Conservation (phyloP, 371 early-diverging fungal species). For the Mortierella sp. region DNA sequence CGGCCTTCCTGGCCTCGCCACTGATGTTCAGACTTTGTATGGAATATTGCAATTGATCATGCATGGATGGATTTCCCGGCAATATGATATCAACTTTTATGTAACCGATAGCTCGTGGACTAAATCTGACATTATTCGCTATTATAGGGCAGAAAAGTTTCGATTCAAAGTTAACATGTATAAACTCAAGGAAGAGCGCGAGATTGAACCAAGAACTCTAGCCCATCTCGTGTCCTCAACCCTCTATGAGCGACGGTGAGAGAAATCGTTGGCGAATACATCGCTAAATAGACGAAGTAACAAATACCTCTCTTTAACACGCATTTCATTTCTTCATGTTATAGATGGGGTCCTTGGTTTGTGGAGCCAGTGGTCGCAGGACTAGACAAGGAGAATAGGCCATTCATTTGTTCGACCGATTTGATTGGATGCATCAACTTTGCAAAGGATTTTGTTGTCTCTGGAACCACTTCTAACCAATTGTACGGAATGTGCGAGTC, state of each 20-base stretch:
- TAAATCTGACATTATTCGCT: background rate
- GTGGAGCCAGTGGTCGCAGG: slow-evolving; percentile 98
- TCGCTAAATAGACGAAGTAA: background rate
- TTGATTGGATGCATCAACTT: slow-evolving; percentile 97
- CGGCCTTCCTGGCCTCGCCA: slow-evolving; percentile 97
- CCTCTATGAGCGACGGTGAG: slow-evolving; percentile 94
- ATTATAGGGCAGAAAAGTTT: slow-evolving; percentile 82
- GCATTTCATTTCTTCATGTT: background rate
- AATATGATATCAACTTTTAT: background rate
- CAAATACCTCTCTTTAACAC: background rate
- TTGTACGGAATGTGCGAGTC: slow-evolving; percentile 99
- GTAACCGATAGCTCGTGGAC: background rate
- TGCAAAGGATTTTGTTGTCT: slow-evolving; percentile 97
- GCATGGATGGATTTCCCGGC: background rate
- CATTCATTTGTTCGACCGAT: slow-evolving; percentile 98
- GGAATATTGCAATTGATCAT: slow-evolving; percentile 7
- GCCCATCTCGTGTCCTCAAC: slow-evolving; percentile 97
- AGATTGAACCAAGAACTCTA: slow-evolving; percentile 96
- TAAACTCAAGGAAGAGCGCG: slow-evolving; percentile 96
- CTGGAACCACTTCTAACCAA: slow-evolving; percentile 93
- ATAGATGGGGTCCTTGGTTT: slow-evolving; percentile 97
- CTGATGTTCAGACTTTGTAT: slow-evolving; percentile 98
- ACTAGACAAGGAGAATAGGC: slow-evolving; percentile 89
- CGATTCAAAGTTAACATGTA: slow-evolving; percentile 98
- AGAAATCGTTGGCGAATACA: background rate